These are phyloP conservation scores for Daphne laureola DNA, from an alignment of 441 rosid species.

Conservation along the genomic window DNA sequence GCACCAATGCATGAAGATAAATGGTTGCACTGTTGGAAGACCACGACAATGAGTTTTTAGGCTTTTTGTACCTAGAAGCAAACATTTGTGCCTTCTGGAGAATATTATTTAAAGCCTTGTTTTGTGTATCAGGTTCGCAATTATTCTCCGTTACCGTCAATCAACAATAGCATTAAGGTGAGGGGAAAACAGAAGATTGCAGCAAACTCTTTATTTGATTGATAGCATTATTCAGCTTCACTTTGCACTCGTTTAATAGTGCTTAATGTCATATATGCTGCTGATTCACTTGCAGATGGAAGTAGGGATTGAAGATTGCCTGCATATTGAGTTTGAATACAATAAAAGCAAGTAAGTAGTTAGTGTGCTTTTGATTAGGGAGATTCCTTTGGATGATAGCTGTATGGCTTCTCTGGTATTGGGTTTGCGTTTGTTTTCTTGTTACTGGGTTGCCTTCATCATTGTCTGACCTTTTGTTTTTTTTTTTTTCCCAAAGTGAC, in stretches of 20 bases:
- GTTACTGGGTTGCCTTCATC: too few species aligned
- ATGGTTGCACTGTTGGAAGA: too few species aligned
- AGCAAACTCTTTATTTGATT: too few species aligned
- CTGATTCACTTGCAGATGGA: constrained; percentile 62
- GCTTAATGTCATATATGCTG: too few species aligned
- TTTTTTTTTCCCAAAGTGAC: too few species aligned
- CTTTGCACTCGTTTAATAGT: too few species aligned
- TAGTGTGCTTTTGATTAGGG: constrained; percentile 5
- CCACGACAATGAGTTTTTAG: too few species aligned
- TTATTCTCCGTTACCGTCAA: constrained; percentile 64
- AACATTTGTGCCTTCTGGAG: not conserved
- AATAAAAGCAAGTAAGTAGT: constrained; percentile 91
- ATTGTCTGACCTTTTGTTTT: too few species aligned
- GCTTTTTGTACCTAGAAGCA: too few species aligned
- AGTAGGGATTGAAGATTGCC: constrained; percentile 97
- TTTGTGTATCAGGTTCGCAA: constrained; percentile 61
- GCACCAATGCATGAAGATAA: not conserved
- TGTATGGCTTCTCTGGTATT: too few species aligned
- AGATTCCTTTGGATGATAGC: not conserved
- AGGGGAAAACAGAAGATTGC: constrained; percentile 1
- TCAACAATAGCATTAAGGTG: constrained; percentile 93
- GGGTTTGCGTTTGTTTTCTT: too few species aligned
- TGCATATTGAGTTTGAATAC: constrained; percentile 99
- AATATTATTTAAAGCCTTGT: constrained; percentile 10
- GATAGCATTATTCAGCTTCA: too few species aligned